Evolutionary conservation across 306 rosid genomes (phyloP).

Genomic region (Cucurbita ficifolia): DNA sequence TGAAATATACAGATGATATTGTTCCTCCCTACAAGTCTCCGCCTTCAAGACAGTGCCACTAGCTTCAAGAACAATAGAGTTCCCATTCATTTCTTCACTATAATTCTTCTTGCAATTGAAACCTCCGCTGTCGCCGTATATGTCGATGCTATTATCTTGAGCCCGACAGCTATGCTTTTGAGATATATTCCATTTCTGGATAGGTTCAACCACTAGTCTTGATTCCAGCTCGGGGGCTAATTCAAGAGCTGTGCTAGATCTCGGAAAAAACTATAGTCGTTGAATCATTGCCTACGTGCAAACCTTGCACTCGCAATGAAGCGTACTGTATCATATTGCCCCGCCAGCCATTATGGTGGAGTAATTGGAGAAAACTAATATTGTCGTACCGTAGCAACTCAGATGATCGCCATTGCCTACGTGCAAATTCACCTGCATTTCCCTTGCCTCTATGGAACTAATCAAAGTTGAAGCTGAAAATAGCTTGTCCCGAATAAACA

Average conservation of each 20-base stretch:
- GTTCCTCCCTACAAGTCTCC: conserved; percentile 38
- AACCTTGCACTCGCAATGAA: conserved; percentile 31
- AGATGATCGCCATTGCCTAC: no score
- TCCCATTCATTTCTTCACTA: conserved; percentile 39
- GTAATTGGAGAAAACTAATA: no score
- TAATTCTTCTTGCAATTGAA: conserved; percentile 41
- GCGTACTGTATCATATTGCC: conserved; percentile 79
- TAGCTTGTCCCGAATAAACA: no score
- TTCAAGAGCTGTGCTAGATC: conserved; percentile 34
- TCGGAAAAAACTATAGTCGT: conserved; percentile 22
- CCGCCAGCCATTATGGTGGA: no score
- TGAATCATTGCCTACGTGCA: no score
- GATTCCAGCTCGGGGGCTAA: conserved; percentile 43
- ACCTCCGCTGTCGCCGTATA: conserved; percentile 78
- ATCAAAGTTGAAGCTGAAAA: no score
- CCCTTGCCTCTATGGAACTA: no score
- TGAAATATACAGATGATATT: conserved; percentile 65
- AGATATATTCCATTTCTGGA: conserved; percentile 84
- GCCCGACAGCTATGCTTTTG: conserved; percentile 59
- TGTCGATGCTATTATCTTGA: conserved; percentile 60
- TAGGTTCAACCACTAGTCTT: conserved; percentile 66
- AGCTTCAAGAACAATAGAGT: conserved; percentile 21
- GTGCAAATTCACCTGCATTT: no score
- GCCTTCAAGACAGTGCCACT: conserved; percentile 23
- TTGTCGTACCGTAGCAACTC: no score